Conservation (phyloP, 2,329 filamentous ascomycete genomes). For the Diaporthe sp. region DNA sequence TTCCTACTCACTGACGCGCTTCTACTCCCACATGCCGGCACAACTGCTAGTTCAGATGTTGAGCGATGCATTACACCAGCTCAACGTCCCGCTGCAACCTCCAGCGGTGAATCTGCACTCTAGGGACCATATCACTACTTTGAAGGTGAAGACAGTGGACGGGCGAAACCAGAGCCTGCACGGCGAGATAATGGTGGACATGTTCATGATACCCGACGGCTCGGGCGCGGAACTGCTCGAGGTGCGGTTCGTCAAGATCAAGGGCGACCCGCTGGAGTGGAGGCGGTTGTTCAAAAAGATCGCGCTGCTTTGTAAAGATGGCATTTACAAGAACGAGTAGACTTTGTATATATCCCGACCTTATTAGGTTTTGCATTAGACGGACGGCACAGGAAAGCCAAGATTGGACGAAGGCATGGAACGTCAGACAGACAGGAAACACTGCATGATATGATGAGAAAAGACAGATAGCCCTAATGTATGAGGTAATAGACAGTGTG, state of each 20-base stretch:
- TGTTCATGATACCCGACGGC: constrained; percentile 68
- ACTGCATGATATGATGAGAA: constrained; percentile 24
- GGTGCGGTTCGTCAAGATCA: constrained; percentile 92
- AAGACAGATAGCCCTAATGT: constrained; percentile 11
- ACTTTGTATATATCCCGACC: constrained; percentile 8
- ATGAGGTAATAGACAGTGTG: not conserved
- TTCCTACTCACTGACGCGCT: constrained; percentile 87
- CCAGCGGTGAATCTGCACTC: constrained; percentile 58
- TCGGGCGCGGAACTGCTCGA: constrained; percentile 77
- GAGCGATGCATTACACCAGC: constrained; percentile 83
- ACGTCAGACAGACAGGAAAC: not conserved
- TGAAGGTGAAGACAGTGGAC: constrained; percentile 83
- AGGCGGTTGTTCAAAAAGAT: constrained; percentile 96
- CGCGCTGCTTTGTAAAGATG: constrained; percentile 89
- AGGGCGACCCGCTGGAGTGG: constrained; percentile 98
- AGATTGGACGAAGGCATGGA: not conserved
- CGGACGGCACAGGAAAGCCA: constrained; percentile 1
- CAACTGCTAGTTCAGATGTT: constrained; percentile 84
- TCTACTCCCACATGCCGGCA: constrained; percentile 87
- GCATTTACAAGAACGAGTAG: constrained; percentile 74
- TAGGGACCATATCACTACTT: constrained; percentile 68
- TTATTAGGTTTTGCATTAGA: constrained; percentile 1
- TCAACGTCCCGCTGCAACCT: constrained; percentile 82
- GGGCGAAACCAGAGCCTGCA: constrained; percentile 79
- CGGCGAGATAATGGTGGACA: constrained; percentile 82